Conservation (phyloP, 805 yeast species). For the Hanseniaspora occidentalis region DNA sequence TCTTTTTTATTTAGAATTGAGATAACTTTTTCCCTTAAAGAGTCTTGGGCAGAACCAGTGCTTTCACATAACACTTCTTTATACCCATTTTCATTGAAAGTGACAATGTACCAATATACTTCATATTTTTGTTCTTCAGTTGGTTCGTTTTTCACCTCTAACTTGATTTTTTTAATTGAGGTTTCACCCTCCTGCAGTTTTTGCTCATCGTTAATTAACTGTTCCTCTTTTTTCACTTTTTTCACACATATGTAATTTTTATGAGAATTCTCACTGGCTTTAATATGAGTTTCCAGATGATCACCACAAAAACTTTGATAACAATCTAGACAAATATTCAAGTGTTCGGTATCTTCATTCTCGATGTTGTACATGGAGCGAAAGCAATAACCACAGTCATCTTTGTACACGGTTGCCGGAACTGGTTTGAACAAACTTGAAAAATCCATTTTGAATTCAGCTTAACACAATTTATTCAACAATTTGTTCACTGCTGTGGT, state of each 20-base stretch:
- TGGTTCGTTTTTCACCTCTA: constrained; percentile 18
- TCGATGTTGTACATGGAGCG: constrained; percentile 42
- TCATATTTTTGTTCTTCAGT: constrained; percentile 21
- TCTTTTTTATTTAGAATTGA: constrained; percentile 20
- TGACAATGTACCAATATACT: constrained; percentile 16
- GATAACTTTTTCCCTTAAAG: constrained; percentile 8
- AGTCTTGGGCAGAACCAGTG: constrained; percentile 5
- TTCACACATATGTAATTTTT: constrained; percentile 44
- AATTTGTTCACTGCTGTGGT: too few species aligned
- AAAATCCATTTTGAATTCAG: too few species aligned
- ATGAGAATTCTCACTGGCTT: constrained; percentile 28
- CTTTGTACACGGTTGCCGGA: constrained; percentile 50
- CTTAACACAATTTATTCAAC: too few species aligned
- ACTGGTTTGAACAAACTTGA: constrained; percentile 6
- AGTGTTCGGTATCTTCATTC: constrained; percentile 22
- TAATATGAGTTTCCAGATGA: constrained; percentile 47
- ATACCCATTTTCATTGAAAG: constrained; percentile 5
- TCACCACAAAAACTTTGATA: constrained; percentile 58
- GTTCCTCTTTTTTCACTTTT: constrained; percentile 35
- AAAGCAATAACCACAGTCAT: constrained; percentile 83
- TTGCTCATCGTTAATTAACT: constrained; percentile 14
- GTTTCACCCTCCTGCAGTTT: constrained; percentile 15
- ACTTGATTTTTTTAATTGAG: constrained; percentile 18
- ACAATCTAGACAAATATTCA: constrained; percentile 67
- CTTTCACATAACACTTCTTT: constrained; percentile 1